phyloP scores from a whole-genome alignment of 1,284 basidiomycete genomes.

The Xerocomus amazonicus region DNA sequence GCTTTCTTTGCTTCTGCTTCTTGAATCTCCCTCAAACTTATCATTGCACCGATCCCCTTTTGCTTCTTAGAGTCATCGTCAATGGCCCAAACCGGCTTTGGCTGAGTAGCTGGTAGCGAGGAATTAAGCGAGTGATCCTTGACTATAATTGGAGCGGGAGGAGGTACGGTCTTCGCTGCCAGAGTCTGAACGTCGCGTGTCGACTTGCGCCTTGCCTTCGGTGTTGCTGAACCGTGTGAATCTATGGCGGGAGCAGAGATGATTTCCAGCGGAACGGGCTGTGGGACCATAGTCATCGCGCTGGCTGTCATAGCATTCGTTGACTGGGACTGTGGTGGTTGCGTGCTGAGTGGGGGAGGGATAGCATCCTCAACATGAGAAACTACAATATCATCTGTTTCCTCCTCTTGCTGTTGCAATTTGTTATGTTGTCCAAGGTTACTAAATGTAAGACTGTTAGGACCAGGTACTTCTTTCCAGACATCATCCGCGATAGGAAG shows the following conservation, averaged over 20 bases:
- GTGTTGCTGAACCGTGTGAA: constrained; percentile 8
- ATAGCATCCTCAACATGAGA: constrained; percentile 14
- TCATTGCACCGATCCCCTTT: constrained; percentile 42
- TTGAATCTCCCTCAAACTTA: constrained; percentile 91
- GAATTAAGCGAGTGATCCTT: constrained; percentile 28
- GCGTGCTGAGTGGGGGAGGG: constrained; percentile 6
- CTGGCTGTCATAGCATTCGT: constrained; percentile 12
- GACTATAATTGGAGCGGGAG: constrained; percentile 9
- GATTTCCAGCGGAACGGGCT: constrained; percentile 7
- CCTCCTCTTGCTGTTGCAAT: constrained; percentile 31
- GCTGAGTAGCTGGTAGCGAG: constrained; percentile 27
- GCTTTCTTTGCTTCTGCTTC: constrained; percentile 85
- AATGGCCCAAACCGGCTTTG: constrained; percentile 58
- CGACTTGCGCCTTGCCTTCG: constrained; percentile 33
- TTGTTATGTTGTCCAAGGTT: constrained; percentile 60
- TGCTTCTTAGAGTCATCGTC: constrained; percentile 62
- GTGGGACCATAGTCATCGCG: constrained; percentile 7
- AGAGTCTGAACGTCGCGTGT: constrained; percentile 25
- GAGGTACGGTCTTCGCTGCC: constrained; percentile 22
- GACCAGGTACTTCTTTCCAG: constrained; percentile 44
- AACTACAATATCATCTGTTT: constrained; percentile 5
- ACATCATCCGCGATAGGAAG: constrained; percentile 41
- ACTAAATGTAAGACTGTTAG: constrained; percentile 50
- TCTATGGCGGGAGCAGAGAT: constrained; percentile 3
- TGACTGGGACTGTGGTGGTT: constrained; percentile 15